Evolutionary conservation across 2,329 filamentous ascomycete species (phyloP).

Genomic region (Sclerotiophoma versabilis): DNA sequence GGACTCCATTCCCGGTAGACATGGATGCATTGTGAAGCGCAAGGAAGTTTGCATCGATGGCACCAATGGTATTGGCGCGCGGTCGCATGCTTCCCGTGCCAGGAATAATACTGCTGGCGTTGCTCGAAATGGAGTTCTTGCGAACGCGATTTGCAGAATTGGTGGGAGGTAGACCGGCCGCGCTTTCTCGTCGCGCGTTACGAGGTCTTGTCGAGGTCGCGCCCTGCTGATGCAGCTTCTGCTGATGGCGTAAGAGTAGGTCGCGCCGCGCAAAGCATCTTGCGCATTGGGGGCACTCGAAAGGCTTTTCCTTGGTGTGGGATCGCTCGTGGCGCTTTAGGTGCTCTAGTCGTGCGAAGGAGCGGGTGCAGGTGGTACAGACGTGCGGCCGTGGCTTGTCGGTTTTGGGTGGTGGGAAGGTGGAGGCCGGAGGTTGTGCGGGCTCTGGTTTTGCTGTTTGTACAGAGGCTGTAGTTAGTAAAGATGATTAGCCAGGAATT

Average conservation of each 20-base stretch:
- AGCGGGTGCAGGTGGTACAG: constrained; percentile 87
- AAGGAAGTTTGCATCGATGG: constrained; percentile 78
- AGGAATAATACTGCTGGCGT: constrained; percentile 55
- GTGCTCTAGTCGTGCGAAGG: constrained; percentile 94
- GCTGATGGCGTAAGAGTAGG: constrained; percentile 90
- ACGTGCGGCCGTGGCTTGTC: constrained; percentile 97
- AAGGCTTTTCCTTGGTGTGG: constrained; percentile 99
- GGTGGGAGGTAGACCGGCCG: constrained; percentile 71
- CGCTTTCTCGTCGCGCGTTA: constrained; percentile 85
- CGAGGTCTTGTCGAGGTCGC: constrained; percentile 86
- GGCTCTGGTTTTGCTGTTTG: constrained; percentile 43
- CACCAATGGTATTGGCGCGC: constrained; percentile 93
- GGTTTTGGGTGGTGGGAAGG: constrained; percentile 85
- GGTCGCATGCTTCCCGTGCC: constrained; percentile 74
- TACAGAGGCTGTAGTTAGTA: constrained; percentile 35
- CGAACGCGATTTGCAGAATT: constrained; percentile 76
- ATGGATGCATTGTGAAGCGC: constrained; percentile 62
- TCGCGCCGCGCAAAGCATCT: constrained; percentile 95
- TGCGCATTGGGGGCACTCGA: constrained; percentile 93
- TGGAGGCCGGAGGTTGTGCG: constrained; percentile 35
- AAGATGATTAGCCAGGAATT: constrained; percentile 26
- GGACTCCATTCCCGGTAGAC: constrained; percentile 58
- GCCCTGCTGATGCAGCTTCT: constrained; percentile 95
- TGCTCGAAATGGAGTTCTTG: constrained; percentile 86
- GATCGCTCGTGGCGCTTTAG: constrained; percentile 96